These are phyloP conservation scores for Aspergillus awamori DNA, from an alignment of 2,329 filamentous ascomycete genomes.

Conservation along the genomic window DNA sequence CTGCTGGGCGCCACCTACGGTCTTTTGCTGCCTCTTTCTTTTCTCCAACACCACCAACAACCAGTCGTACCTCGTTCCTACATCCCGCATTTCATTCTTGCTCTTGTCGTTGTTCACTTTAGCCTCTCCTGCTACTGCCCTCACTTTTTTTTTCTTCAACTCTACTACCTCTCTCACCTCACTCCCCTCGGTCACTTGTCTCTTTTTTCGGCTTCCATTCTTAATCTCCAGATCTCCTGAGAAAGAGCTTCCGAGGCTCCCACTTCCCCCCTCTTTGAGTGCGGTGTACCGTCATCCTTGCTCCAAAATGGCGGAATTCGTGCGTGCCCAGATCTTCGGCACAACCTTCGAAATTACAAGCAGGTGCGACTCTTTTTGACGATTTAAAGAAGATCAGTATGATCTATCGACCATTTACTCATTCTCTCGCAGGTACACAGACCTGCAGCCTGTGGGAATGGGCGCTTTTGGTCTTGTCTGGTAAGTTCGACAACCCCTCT, in stretches of 20 bases:
- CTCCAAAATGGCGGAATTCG: slow-evolving; percentile 92
- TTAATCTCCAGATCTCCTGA: slow-evolving; percentile 12
- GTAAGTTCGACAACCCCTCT: slow-evolving; percentile 56
- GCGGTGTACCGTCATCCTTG: slow-evolving; percentile 19
- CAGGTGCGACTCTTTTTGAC: slow-evolving; percentile 61
- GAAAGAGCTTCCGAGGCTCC: not conserved
- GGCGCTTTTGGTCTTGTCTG: slow-evolving; percentile 97
- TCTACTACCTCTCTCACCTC: slow-evolving; percentile 13
- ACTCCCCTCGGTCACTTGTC: not conserved
- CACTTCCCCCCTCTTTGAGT: slow-evolving; percentile 12
- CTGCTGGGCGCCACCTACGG: slow-evolving; percentile 25
- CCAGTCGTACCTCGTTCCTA: slow-evolving; percentile 14
- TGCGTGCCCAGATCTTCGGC: slow-evolving; percentile 98
- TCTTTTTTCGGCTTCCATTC: not conserved
- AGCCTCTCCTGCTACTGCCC: slow-evolving; percentile 2
- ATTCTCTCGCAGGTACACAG: slow-evolving; percentile 73
- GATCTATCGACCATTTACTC: slow-evolving; percentile 21
- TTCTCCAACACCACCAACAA: slow-evolving; percentile 10
- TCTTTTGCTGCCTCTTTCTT: slow-evolving; percentile 24
- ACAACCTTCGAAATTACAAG: slow-evolving; percentile 99
- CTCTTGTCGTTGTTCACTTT: slow-evolving; percentile 5
- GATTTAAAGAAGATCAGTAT: not conserved
- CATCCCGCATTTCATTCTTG: slow-evolving; percentile 16
- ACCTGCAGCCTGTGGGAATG: slow-evolving; percentile 98
- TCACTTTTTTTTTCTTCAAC: not conserved